A percentile compares a stretch with the other conserved stretches of the same genome.
Evolutionary conservation across 2,329 filamentous ascomycete genomes (phyloP).

Genomic region (Fusarium tricinctum): DNA sequence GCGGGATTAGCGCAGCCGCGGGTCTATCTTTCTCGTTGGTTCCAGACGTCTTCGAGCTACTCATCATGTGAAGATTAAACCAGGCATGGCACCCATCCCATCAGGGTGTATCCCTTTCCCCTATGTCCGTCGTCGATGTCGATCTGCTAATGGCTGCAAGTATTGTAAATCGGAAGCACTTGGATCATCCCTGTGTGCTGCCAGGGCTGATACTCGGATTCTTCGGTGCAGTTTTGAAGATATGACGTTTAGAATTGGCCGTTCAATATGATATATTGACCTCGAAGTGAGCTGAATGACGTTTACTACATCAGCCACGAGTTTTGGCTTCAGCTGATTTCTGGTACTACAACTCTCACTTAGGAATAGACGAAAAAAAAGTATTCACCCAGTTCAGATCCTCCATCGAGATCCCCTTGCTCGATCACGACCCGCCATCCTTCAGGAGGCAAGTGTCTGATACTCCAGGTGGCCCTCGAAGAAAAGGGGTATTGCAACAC

Average conservation of each 20-base stretch:
- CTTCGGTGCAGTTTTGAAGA: slow-evolving; percentile 11
- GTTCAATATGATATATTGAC: slow-evolving; percentile 21
- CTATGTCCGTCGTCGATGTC: slow-evolving; percentile 15
- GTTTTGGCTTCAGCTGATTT: slow-evolving; percentile 20
- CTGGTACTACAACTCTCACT: background rate
- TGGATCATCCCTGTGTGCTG: slow-evolving; percentile 7
- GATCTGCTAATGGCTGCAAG: slow-evolving; percentile 28
- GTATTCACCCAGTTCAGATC: background rate
- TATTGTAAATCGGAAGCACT: slow-evolving; percentile 23
- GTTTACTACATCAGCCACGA: slow-evolving; percentile 27
- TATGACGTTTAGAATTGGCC: slow-evolving; percentile 19
- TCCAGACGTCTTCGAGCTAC: slow-evolving; percentile 25
- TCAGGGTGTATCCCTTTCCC: slow-evolving; percentile 23
- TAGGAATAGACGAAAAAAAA: background rate
- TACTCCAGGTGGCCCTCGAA: slow-evolving; percentile 28
- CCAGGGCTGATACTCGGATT: slow-evolving; percentile 39
- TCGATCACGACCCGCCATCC: slow-evolving; percentile 7
- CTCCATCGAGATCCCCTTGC: slow-evolving; percentile 2
- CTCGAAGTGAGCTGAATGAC: slow-evolving; percentile 16
- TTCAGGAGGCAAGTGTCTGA: slow-evolving; percentile 19
- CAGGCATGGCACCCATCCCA: slow-evolving; percentile 11
- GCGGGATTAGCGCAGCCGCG: slow-evolving; percentile 53
- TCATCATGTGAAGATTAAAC: slow-evolving; percentile 20
- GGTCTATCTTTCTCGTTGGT: slow-evolving; percentile 42
- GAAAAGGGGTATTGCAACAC: slow-evolving; percentile 31